A percentile compares a stretch with the other conserved stretches of the same genome.
These are phyloP conservation scores for Myxozyma monticola DNA, from an alignment of 805 yeast species.

Conservation along the genomic window DNA sequence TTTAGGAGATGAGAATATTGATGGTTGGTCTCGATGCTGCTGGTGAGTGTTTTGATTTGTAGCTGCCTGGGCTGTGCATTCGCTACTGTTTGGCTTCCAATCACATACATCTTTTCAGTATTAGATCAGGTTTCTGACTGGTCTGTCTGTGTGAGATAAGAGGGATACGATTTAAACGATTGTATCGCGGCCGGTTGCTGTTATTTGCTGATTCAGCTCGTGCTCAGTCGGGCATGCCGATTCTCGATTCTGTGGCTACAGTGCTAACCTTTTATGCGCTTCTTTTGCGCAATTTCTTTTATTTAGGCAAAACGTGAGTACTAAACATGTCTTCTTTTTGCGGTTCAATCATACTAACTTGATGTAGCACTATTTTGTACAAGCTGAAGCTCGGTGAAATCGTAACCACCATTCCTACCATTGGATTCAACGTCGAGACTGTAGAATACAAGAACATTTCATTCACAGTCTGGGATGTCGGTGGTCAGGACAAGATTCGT, in stretches of 20 bases:
- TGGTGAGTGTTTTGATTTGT: slow-evolving; percentile 61
- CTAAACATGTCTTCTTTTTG: neutral
- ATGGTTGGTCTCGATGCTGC: slow-evolving; percentile 94
- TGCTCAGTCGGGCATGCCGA: no score
- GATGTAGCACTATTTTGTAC: slow-evolving; percentile 63
- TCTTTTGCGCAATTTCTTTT: slow-evolving; percentile 4
- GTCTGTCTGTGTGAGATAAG: no score
- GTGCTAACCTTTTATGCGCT: neutral
- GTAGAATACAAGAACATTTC: slow-evolving; percentile 78
- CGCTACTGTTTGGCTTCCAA: no score
- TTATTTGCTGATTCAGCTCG: no score
- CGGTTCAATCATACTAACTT: neutral
- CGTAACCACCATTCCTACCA: slow-evolving; percentile 75
- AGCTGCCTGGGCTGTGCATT: no score
- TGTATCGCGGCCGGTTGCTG: slow-evolving; percentile 4
- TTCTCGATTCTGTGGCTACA: no score
- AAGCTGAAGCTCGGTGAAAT: slow-evolving; percentile 50
- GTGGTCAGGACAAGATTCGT: slow-evolving; percentile 91
- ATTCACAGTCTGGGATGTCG: slow-evolving; percentile 92
- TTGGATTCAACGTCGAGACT: slow-evolving; percentile 76
- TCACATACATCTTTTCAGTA: no score
- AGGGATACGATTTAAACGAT: no score
- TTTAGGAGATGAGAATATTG: slow-evolving; percentile 52
- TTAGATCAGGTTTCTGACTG: no score
- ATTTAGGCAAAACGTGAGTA: slow-evolving; percentile 29